Base-by-base conservation (phyloP, 768 basidiomycete genomes). In the Leucocoprinus birnbaumii region DNA sequence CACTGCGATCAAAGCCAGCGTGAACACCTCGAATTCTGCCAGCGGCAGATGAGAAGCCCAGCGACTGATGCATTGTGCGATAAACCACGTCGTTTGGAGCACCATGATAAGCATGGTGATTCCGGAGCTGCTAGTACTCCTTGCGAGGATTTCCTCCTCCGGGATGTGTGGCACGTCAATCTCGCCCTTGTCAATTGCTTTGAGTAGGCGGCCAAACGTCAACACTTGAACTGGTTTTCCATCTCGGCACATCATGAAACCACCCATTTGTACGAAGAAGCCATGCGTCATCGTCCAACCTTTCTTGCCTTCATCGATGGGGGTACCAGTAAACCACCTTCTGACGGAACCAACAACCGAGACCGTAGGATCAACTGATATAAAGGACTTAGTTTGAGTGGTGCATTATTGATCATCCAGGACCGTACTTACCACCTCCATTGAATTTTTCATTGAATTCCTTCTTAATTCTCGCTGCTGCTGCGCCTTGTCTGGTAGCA, bases 211-310 rank as follows among this genome's bases (percentile, higher is more conserved):
- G n/a, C 26, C 19, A n/a, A 53, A 24, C 7, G 53, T 47, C 42
- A 61, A 54, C 10, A 48, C 42, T 2, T 31, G 16, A 13, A 35
- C 11, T 10, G 52, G 52, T 11, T 35, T 22, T 13, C 42, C 56
- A 5, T 40, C 35, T 5, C 46, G 27, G 10, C 48, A 48, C 10
- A 57, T 43, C 22, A 61, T 21, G 34, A 61, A 58, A 7, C 59
- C 59, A 2, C 57, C 57, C 59, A 55, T 58, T 22, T 55, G 53
- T 6, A 58, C 16, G 45, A 55, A 58, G 26, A 58, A 58, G 2
- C 57, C 59, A 49, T 61, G 59, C 9, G 48, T 53, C 41, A 58
- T 9, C 5, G 59, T 58, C 57, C 59, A 61, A 9, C 24, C 14
- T 7, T 16, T 27, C 1, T n/a, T 9, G 9, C 3, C 46, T 4